These are phyloP conservation scores for Suillus luteus DNA, from an alignment of 768 basidiomycete species.

Conservation along the genomic window DNA sequence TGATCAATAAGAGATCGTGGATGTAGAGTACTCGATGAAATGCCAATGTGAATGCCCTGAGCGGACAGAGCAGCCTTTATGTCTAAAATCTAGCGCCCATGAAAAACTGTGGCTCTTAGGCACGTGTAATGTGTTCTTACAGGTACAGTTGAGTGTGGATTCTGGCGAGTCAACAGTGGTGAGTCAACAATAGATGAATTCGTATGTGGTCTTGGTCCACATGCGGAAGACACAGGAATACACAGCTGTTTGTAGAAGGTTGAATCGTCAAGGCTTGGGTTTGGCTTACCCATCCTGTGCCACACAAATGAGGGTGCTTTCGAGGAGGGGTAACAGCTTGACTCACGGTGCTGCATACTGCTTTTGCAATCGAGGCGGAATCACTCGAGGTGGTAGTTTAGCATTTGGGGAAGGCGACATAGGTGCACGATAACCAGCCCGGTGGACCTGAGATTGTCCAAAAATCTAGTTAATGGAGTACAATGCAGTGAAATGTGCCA, in stretches of 20 bases:
- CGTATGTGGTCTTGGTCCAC: background rate
- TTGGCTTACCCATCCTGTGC: background rate
- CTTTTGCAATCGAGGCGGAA: background rate
- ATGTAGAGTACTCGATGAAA: no score
- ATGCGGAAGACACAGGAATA: background rate
- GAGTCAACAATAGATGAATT: background rate
- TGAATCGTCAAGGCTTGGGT: background rate
- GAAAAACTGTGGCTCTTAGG: background rate
- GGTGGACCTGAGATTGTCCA: background rate
- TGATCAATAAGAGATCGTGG: background rate
- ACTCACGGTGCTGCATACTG: background rate
- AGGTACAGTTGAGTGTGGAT: no score
- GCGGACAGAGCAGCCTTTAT: constrained; percentile 1
- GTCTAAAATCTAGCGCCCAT: background rate
- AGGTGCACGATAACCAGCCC: background rate
- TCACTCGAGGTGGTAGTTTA: background rate
- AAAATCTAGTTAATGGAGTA: background rate
- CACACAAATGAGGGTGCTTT: background rate
- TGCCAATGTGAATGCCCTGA: background rate
- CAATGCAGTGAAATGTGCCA: background rate
- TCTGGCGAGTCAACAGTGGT: no score
- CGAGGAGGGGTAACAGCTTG: background rate
- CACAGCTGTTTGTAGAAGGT: background rate
- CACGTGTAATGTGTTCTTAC: background rate
- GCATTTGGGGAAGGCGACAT: no score